phyloP scores from a whole-genome alignment of 1,284 basidiomycete species.

The Athelia sp. region DNA sequence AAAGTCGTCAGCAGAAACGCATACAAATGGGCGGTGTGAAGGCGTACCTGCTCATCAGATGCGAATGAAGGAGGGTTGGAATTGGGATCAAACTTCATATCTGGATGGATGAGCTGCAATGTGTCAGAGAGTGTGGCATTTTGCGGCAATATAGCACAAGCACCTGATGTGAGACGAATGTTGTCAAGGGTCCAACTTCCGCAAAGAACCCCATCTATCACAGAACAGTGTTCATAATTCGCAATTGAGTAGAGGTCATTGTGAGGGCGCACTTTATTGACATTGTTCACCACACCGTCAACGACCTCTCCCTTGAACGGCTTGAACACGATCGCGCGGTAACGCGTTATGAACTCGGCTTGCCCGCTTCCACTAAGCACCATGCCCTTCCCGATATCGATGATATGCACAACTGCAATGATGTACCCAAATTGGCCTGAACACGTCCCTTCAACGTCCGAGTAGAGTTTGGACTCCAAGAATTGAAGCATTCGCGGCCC shows the following conservation, averaged over 20 bases:
- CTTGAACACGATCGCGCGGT: conserved; percentile 93
- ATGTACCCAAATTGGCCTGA: conserved; percentile 96
- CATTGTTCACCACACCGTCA: conserved; percentile 93
- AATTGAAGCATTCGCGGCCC: conserved; percentile 93
- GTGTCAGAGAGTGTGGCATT: conserved; percentile 11
- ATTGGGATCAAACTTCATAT: conserved; percentile 90
- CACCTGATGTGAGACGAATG: conserved; percentile 94
- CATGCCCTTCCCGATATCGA: conserved; percentile 88
- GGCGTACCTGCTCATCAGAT: conserved; percentile 77
- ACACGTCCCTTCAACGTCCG: conserved; percentile 97
- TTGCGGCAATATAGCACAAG: conserved; percentile 20
- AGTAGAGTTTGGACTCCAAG: conserved; percentile 88
- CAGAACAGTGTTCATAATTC: neutral
- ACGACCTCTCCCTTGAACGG: conserved; percentile 99
- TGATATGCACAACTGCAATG: conserved; percentile 89
- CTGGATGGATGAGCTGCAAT: conserved; percentile 82
- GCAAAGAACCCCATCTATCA: conserved; percentile 96
- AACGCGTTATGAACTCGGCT: conserved; percentile 88
- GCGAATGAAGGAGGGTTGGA: conserved; percentile 90
- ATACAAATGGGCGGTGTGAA: neutral
- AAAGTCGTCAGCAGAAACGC: conserved; percentile 3
- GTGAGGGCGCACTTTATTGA: conserved; percentile 77
- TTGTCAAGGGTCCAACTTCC: conserved; percentile 88
- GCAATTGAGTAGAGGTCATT: neutral
- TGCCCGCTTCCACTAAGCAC: conserved; percentile 90